These are phyloP conservation scores for Lachnellula arida DNA, from an alignment of 2,329 filamentous ascomycete genomes.

Conservation along the genomic window DNA sequence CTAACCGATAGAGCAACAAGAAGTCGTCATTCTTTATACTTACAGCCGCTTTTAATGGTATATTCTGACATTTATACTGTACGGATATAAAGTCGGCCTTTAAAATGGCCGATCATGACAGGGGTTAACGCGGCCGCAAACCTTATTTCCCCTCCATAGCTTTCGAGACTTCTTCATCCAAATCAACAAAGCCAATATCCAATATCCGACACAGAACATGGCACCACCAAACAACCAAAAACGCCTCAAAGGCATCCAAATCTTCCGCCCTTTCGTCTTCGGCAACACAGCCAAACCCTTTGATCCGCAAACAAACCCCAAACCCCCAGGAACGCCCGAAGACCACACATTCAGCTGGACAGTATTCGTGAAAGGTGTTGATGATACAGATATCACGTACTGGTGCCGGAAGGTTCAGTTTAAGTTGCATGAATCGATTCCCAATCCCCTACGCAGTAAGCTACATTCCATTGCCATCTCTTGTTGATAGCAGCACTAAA, in stretches of 20 bases:
- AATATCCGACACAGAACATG: conserved; percentile 43
- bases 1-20: too few relatives aligned
- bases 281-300: conserved; percentile 77
- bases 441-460: conserved; percentile 77
- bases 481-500: background rate
- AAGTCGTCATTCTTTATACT: too few relatives aligned
- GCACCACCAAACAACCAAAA: conserved; percentile 55
- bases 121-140: background rate
- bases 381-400: conserved; percentile 86
- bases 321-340: conserved; percentile 69
- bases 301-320: conserved; percentile 71
- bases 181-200: background rate
- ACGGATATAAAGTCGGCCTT: background rate
- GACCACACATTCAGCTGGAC: conserved; percentile 97
- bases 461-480: conserved; percentile 9
- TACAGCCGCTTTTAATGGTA: background rate
- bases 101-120: background rate
- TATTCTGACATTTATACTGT: too few relatives aligned
- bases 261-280: conserved; percentile 64
- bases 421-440: conserved; percentile 95
- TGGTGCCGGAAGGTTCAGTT: conserved; percentile 98
- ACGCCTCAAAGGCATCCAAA: conserved; percentile 60
- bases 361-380: conserved; percentile 86
- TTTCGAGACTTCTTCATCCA: background rate
- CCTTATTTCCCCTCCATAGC: background rate